These are phyloP conservation scores for Phaseolus coccineus DNA, from an alignment of 331 rosid species.

Conservation along the genomic window DNA sequence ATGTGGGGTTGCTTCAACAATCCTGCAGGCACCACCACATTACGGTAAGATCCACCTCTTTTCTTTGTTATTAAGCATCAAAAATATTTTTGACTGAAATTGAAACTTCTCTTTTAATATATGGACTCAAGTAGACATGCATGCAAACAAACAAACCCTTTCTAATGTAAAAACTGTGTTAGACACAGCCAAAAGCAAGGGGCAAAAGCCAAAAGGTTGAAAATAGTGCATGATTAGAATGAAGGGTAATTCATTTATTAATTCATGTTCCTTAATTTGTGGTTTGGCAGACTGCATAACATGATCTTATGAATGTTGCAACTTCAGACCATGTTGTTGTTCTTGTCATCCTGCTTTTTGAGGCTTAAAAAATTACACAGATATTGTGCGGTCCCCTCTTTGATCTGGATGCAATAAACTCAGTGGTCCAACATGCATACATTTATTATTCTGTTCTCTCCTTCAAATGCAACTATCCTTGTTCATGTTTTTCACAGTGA, in stretches of 20 bases:
- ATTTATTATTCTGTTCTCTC: neutral
- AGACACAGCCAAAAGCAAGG: conserved; percentile 13
- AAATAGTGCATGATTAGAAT: conserved; percentile 28
- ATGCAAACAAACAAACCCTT: neutral
- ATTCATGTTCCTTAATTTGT: conserved; percentile 37
- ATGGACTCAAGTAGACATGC: neutral
- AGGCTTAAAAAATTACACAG: conserved; percentile 56
- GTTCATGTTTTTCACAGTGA: neutral
- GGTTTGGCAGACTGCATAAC: conserved; percentile 48
- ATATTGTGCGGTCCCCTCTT: conserved; percentile 43
- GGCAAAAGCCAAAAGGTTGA: conserved; percentile 3
- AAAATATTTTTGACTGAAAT: neutral
- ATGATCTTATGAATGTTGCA: conserved; percentile 43
- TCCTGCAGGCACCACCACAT: conserved; percentile 28
- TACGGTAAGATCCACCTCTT: neutral
- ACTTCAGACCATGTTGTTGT: conserved; percentile 56
- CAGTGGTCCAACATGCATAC: conserved; percentile 19
- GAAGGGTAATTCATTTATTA: neutral
- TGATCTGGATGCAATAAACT: conserved; percentile 35
- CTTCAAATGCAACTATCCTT: neutral
- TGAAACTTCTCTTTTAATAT: neutral
- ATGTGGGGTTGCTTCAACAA: conserved; percentile 11
- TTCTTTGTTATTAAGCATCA: conserved; percentile 34
- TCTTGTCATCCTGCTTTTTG: conserved; percentile 39
- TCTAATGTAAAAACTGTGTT: neutral